Percentiles rank a stretch among this genome's conserved stretches.
phyloP scores from a whole-genome alignment of 441 rosid genomes.

The Capsella rubella region DNA sequence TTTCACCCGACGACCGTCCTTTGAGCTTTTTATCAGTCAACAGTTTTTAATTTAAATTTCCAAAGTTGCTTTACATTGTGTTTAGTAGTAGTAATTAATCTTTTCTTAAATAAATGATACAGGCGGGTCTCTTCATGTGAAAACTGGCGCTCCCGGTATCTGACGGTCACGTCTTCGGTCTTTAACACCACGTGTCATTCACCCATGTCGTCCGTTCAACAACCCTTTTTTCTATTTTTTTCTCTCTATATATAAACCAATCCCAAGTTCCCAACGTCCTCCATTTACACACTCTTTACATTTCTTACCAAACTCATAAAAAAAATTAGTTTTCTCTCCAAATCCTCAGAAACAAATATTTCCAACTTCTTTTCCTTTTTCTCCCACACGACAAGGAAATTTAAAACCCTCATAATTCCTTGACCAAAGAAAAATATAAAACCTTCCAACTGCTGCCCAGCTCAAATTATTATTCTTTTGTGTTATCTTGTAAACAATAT shows the following conservation, averaged over 20 bases:
- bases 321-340: slow-evolving; percentile 16
- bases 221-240: slow-evolving; percentile 1
- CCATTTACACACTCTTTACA: slow-evolving; percentile 14
- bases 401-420: slow-evolving; percentile 6
- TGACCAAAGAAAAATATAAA: background rate
- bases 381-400: slow-evolving; percentile 31
- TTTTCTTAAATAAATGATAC: background rate
- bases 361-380: background rate
- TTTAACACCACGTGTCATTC: slow-evolving; percentile 38
- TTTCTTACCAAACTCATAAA: slow-evolving; percentile 24
- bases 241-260: slow-evolving; percentile 30
- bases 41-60: background rate
- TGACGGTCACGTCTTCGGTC: slow-evolving; percentile 55
- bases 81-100: background rate
- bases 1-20: slow-evolving; percentile 16
- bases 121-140: slow-evolving; percentile 22
- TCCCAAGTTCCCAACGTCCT: slow-evolving; percentile 5
- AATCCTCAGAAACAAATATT: background rate
- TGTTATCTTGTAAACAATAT: slow-evolving; percentile 25
- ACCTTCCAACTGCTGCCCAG: background rate
- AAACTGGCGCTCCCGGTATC: slow-evolving; percentile 46
- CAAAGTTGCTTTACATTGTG: background rate
- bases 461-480: background rate
- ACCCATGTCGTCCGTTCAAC: slow-evolving; percentile 49
- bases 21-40: background rate